Base-by-base conservation (phyloP, 352 stramenopile genomes). In the Pythium dissimile region DNA sequence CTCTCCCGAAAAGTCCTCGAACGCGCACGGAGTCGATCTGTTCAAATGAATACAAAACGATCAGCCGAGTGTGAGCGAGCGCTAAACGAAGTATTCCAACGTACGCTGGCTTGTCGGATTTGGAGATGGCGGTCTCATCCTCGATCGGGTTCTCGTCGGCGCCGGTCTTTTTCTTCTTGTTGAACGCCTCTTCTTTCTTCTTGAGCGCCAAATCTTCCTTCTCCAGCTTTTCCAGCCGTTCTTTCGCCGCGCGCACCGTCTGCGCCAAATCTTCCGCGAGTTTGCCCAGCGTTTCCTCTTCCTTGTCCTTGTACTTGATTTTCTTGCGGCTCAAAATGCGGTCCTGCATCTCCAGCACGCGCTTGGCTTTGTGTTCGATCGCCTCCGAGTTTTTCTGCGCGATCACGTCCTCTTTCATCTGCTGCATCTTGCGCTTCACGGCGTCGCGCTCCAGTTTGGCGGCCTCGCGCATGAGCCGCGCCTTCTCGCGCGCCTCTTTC, bases 271-370 rank as follows among this genome's bases (percentile, higher is more conserved):
- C 73, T 48, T 95, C 85, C 0, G 85, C 85, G 1, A 95, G 62
- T 43, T 75, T 84, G 18, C 85, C 85, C 16, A 95, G 70, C 38
- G 84, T 95, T 43, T 95, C 85, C 38, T 95, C 85, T 45, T 95
- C 85, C 50, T 92, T 89, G 56, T 93, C 85, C 65, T 93, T 92
- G 66, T 93, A 95, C 67, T 92, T 92, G 72, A 95, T 75, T 62
- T 95, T 95, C 68, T 91, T 89, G 48, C 78, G 73, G 43, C 83
- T 93, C 8, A 92, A 62, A 41, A 95, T 92, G 18, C 85, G 85
- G 62, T 93, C 85, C 48, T 93, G 82, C 83, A 93, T 93, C 56
- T 95, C 85, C 7, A 95, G 67, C 37, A 93, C 76, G 34, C 85
- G 81, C 51, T 92, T 93, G 24, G 85, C 83, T 48, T 92, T 93